These are phyloP conservation scores for Tetrahymena elliotti DNA, from an alignment of 73 alveolate species.

Conservation along the genomic window DNA sequence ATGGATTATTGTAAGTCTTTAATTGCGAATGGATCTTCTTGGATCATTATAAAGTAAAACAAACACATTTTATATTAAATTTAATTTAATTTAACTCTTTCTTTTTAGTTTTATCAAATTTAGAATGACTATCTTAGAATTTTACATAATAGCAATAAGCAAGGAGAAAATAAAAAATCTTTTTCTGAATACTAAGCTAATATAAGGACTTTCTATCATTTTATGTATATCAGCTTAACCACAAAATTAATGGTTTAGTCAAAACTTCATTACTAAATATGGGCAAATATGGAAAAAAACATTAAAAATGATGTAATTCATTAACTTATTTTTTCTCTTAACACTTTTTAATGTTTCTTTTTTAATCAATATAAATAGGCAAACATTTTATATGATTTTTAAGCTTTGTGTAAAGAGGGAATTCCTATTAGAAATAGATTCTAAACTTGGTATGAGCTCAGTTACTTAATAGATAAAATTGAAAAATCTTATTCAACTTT, in stretches of 20 bases:
- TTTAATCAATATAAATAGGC: too few species aligned
- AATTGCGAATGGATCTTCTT: neutral
- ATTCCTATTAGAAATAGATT: neutral
- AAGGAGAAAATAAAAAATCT: neutral
- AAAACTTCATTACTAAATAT: neutral
- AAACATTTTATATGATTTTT: neutral
- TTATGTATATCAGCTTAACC: neutral
- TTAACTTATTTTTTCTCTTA: too few species aligned
- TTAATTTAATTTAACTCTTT: too few species aligned
- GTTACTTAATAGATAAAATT: neutral
- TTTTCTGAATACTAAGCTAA: neutral
- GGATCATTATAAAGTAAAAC: neutral
- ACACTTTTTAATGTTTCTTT: too few species aligned
- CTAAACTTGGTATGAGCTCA: neutral
- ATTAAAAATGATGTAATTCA: neutral
- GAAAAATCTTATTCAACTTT: neutral
- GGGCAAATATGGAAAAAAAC: neutral
- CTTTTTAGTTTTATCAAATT: neutral
- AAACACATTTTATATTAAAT: too few species aligned
- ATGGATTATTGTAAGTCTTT: neutral
- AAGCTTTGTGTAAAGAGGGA: neutral
- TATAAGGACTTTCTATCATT: neutral
- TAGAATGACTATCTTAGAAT: neutral
- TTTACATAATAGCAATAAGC: neutral
- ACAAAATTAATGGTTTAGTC: neutral